Percentiles rank a stretch among this genome's conserved stretches.
Evolutionary conservation across 2,329 filamentous ascomycete species (phyloP).

Genomic region (Rhexocercosporidium sp.): DNA sequence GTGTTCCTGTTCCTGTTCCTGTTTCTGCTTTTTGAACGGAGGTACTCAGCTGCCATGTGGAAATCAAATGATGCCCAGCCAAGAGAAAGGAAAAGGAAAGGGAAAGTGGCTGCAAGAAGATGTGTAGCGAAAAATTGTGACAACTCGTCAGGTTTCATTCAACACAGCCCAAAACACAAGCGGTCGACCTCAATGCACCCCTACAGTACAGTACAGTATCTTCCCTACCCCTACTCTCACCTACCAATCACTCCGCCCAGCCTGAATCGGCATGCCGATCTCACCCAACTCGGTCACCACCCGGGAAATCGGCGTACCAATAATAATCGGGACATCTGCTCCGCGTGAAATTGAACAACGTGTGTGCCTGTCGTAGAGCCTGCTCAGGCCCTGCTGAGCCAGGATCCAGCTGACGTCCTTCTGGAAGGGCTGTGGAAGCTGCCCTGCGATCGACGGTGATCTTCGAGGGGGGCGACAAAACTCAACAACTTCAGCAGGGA

Average conservation of each 20-base stretch:
- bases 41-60: conserved; percentile 8
- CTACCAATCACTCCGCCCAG: too few relatives aligned
- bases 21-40: background rate
- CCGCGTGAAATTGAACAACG: background rate
- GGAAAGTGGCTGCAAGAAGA: background rate
- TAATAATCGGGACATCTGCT: background rate
- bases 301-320: conserved; percentile 2
- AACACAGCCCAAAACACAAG: conserved; percentile 10
- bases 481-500: background rate
- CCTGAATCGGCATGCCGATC: conserved; percentile 3
- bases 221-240: too few relatives aligned
- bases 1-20: background rate
- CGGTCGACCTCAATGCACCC: too few relatives aligned
- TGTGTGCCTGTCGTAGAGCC: background rate
- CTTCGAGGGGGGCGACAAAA: background rate
- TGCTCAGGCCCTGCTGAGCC: background rate
- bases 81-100: too few relatives aligned
- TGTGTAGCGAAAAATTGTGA: conserved; percentile 1
- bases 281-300: background rate
- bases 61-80: conserved; percentile 3
- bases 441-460: background rate
- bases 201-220: too few relatives aligned
- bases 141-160: conserved; percentile 12
- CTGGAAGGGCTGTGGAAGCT: conserved; percentile 7
- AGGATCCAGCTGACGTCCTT: background rate